Conservation (phyloP, 2,329 filamentous ascomycete species). For the Aspergillus tanneri region DNA sequence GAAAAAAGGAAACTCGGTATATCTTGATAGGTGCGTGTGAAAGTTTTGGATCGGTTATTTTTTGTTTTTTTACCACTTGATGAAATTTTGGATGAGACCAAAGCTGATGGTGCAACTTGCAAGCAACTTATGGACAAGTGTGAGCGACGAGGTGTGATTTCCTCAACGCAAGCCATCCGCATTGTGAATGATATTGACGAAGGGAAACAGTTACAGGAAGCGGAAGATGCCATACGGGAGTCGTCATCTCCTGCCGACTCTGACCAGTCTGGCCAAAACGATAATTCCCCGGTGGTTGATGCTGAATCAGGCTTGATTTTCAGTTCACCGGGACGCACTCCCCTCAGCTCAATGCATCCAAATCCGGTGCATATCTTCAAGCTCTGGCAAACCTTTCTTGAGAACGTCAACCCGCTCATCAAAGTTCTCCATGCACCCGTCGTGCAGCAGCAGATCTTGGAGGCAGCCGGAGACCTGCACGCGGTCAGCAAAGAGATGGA, state of each 20-base stretch:
- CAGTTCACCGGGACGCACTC: neutral
- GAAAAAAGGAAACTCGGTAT: conserved; percentile 4
- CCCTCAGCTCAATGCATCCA: conserved; percentile 17
- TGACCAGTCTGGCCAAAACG: neutral
- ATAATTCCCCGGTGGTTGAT: neutral
- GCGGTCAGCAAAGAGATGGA: conserved; percentile 59
- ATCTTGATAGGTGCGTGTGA: conserved; percentile 6
- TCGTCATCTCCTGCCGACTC: neutral
- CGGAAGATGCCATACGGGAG: neutral
- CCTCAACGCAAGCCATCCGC: neutral
- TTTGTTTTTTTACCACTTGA: too few species aligned
- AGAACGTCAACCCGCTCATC: conserved; percentile 66
- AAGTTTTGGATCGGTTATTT: neutral
- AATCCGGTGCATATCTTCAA: conserved; percentile 29
- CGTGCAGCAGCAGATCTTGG: conserved; percentile 62
- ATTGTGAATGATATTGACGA: neutral
- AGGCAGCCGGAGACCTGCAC: conserved; percentile 56
- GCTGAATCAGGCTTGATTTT: conserved; percentile 4
- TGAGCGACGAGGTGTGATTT: conserved; percentile 5
- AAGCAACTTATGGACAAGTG: conserved; percentile 3
- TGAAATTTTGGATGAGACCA: neutral
- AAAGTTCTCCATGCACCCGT: conserved; percentile 67
- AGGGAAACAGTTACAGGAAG: neutral
- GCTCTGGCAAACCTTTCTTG: conserved; percentile 67
- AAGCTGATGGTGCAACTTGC: neutral